Evolutionary conservation across 1,284 basidiomycete species (phyloP).

Genomic region (Mrakiaceae sp.): DNA sequence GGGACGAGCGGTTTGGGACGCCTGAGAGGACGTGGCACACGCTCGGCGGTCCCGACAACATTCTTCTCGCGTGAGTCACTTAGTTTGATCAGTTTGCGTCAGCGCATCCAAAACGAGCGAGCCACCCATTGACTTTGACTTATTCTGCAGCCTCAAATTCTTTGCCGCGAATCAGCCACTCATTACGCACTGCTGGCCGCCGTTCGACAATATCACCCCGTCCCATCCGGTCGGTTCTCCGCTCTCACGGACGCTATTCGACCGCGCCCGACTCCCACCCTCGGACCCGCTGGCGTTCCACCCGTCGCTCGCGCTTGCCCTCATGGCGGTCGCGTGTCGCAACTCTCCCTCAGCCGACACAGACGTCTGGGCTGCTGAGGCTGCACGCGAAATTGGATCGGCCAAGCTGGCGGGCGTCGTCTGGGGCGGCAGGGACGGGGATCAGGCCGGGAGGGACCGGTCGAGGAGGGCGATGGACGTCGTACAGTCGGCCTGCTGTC

Average conservation of each 20-base stretch:
- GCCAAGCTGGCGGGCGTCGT: background rate
- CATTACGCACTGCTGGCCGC: conserved; percentile 4
- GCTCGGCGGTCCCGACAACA: too few species aligned
- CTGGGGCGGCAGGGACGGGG: background rate
- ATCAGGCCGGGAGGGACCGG: background rate
- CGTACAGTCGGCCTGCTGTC: background rate
- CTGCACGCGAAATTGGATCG: conserved; percentile 3
- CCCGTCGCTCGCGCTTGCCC: background rate
- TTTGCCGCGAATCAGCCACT: background rate
- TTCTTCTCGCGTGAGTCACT: too few species aligned
- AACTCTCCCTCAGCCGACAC: background rate
- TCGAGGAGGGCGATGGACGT: conserved; percentile 8
- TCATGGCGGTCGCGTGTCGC: background rate
- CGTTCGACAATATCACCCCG: background rate
- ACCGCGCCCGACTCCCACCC: background rate
- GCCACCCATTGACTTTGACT: background rate
- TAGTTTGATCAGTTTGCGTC: too few species aligned
- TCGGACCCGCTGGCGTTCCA: background rate
- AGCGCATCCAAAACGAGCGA: too few species aligned
- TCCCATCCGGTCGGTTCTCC: background rate
- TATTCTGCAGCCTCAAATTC: background rate
- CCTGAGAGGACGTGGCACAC: too few species aligned
- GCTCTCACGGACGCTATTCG: background rate
- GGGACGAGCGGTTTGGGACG: too few species aligned
- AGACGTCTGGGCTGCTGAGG: background rate